These are phyloP conservation scores for Cyberlindnera petersonii DNA, from an alignment of 805 yeast genomes.

Conservation along the genomic window DNA sequence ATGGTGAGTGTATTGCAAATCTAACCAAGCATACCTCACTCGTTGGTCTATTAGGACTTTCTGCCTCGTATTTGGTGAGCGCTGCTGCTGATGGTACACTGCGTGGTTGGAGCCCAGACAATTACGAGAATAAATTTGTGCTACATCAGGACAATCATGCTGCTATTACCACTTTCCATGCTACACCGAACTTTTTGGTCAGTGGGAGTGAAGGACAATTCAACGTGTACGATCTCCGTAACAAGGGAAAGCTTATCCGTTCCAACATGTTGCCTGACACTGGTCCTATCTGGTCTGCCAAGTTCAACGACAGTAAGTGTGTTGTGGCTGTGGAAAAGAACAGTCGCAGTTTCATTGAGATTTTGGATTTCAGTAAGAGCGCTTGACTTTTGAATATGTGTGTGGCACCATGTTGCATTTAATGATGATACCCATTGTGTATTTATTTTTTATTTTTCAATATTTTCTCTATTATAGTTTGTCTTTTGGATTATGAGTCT, in stretches of 20 bases:
- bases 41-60: slow-evolving; percentile 81
- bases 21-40: slow-evolving; percentile 85
- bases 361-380: slow-evolving; percentile 64
- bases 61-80: slow-evolving; percentile 73
- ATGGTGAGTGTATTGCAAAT: slow-evolving; percentile 65
- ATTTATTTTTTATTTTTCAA: too few relatives aligned
- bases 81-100: slow-evolving; percentile 96
- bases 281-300: slow-evolving; percentile 93
- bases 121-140: slow-evolving; percentile 60
- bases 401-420: background rate
- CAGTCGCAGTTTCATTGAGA: slow-evolving; percentile 72
- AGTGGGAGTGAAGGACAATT: slow-evolving; percentile 88
- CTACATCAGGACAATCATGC: slow-evolving; percentile 74
- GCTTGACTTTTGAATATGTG: slow-evolving; percentile 7
- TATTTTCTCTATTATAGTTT: too few relatives aligned
- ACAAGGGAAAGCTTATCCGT: slow-evolving; percentile 64
- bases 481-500: background rate
- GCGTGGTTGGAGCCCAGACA: slow-evolving; percentile 87
- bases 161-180: slow-evolving; percentile 92
- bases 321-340: slow-evolving; percentile 86
- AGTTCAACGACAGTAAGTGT: slow-evolving; percentile 77
- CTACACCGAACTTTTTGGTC: slow-evolving; percentile 76
- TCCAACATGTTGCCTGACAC: slow-evolving; percentile 68
- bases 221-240: slow-evolving; percentile 80
- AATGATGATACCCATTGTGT: too few relatives aligned